Evolutionary conservation across 129 eudicot species (phyloP).

Genomic region (Flaveria linearis): DNA sequence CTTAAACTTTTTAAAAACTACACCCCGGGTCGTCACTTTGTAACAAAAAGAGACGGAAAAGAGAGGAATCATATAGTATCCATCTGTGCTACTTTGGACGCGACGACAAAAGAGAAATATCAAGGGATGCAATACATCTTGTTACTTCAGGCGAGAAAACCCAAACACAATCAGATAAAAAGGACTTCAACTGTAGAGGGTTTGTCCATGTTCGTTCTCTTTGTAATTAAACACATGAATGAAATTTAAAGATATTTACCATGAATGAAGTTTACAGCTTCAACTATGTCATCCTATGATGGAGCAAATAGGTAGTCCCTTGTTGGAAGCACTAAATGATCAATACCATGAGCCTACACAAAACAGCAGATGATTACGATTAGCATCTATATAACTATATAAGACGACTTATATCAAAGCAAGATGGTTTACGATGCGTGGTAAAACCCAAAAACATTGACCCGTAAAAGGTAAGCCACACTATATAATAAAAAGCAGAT

Average conservation of each 20-base stretch:
- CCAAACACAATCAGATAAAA: too few relatives aligned
- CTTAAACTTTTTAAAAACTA: background rate
- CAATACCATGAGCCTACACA: constrained; percentile 56
- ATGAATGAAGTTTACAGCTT: constrained; percentile 51
- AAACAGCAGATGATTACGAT: too few relatives aligned
- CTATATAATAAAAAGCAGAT: too few relatives aligned
- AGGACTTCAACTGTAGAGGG: too few relatives aligned
- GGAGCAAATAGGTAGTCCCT: constrained; percentile 87
- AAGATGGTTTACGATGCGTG: too few relatives aligned
- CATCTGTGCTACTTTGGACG: background rate
- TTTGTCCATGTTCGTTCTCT: too few relatives aligned
- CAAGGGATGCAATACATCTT: background rate
- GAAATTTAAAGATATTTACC: constrained; percentile 32
- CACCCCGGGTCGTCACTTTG: background rate
- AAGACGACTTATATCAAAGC: background rate
- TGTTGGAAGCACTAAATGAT: constrained; percentile 77
- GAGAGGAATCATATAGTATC: background rate
- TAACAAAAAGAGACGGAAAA: background rate
- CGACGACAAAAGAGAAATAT: background rate
- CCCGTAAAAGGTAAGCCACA: too few relatives aligned
- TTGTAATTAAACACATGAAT: too few relatives aligned
- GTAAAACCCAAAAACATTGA: too few relatives aligned
- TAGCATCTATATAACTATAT: background rate
- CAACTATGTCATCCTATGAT: constrained; percentile 46
- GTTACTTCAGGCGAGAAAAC: too few relatives aligned